Evolutionary conservation across 345 rosid species (phyloP).

Genomic region (Ricinus communis): DNA sequence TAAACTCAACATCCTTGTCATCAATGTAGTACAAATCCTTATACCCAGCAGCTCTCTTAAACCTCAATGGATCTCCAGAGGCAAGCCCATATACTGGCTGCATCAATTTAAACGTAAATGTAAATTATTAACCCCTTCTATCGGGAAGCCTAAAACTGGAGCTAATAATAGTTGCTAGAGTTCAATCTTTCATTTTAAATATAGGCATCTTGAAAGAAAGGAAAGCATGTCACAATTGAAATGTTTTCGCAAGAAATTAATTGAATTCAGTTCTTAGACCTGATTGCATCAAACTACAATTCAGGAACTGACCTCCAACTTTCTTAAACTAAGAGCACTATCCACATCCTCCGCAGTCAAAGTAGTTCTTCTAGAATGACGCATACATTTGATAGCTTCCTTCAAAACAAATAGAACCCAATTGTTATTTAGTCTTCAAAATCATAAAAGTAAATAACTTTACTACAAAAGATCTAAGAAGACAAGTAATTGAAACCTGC

Average conservation of each 20-base stretch:
- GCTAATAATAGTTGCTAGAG: too few relatives aligned
- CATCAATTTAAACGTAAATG: not conserved
- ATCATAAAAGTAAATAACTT: not conserved
- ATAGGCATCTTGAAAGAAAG: too few relatives aligned
- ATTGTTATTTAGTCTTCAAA: not conserved
- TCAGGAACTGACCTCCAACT: slow-evolving; percentile 59
- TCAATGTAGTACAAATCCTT: slow-evolving; percentile 74
- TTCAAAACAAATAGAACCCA: slow-evolving; percentile 10
- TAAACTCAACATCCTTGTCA: slow-evolving; percentile 74
- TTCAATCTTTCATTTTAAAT: too few relatives aligned
- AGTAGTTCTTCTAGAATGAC: slow-evolving; percentile 67
- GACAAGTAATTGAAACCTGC: too few relatives aligned
- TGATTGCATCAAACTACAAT: too few relatives aligned
- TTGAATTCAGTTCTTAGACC: too few relatives aligned
- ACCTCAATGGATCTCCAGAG: slow-evolving; percentile 53
- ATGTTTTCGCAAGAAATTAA: too few relatives aligned
- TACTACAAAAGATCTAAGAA: not conserved
- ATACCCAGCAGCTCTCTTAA: slow-evolving; percentile 70
- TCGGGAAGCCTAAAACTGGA: not conserved
- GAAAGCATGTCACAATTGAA: too few relatives aligned
- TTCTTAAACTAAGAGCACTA: slow-evolving; percentile 67
- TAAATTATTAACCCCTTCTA: not conserved
- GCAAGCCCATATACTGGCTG: slow-evolving; percentile 72
- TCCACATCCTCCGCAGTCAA: slow-evolving; percentile 72
- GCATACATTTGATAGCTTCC: slow-evolving; percentile 96